Conservation (phyloP, 371 early-diverging fungal genomes). For the Capniomyces stellatus region DNA sequence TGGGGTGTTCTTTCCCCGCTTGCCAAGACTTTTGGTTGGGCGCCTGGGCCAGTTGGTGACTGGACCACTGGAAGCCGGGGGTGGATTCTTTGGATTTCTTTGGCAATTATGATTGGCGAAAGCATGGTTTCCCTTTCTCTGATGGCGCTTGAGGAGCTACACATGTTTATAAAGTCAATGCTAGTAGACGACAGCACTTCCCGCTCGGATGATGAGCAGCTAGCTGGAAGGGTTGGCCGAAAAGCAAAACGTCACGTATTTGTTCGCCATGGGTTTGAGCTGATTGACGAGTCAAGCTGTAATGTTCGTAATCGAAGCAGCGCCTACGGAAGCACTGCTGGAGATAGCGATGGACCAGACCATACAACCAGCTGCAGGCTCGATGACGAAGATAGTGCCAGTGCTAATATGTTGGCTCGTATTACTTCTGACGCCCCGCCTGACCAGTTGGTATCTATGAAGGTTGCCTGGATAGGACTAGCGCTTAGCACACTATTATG, state of each 20-base stretch:
- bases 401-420: neutral
- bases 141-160: constrained; percentile 28
- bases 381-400: neutral
- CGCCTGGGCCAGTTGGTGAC: constrained; percentile 48
- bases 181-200: neutral
- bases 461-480: constrained; percentile 39
- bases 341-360: neutral
- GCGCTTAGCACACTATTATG: constrained; percentile 35
- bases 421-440: constrained; percentile 8
- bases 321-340: neutral
- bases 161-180: neutral
- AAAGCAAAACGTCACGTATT: no score
- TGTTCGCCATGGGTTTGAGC: no score
- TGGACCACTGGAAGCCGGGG: constrained; percentile 54
- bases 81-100: constrained; percentile 73
- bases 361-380: neutral
- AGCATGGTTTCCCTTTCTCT: constrained; percentile 41
- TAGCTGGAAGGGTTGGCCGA: neutral
- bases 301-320: no score
- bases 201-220: neutral
- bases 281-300: no score
- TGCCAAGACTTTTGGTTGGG: constrained; percentile 50
- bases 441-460: constrained; percentile 32
- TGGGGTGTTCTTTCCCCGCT: constrained; percentile 64
- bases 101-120: constrained; percentile 67